Evolutionary conservation across 352 stramenopile genomes (phyloP), one percentile per base, ranked within the genome.

Genomic region (Globisporangium polare): DNA sequence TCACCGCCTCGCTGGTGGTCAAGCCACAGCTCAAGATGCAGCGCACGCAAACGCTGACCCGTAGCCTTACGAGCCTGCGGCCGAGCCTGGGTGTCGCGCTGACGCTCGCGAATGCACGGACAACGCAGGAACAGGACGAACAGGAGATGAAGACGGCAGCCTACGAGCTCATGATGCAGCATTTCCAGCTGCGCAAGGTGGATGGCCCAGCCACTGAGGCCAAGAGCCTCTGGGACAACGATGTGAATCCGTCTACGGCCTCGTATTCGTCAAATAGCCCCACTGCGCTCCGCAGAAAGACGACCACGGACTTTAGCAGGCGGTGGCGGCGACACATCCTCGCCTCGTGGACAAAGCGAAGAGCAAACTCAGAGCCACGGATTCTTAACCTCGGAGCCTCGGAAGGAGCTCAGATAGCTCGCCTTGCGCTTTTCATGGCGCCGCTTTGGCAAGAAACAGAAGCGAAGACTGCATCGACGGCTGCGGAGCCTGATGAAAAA

Each of bases 111-210:
- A 26, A 17, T 2, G 33, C 31, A 22, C 45, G 57, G 5, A 49
- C 57, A 18, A 17, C 13, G 22, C 46, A 22, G 20, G 24, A 46
- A 3, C 29, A 22, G 31, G 46, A 50, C 17, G 45, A 62, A 13
- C 45, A 49, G 4, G 45, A 62, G 24, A 55, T 46, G 31, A 62
- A 55, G 13, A 50, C 33, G 1, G 33, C 22, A 20, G 33, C 31
- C 31, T 55, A 62, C 57, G 59, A 58, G 35, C 12, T 58, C 12
- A 65, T 65, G 49, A 65, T 65, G 59, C 49, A 65, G 39, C 59
- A 43, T 7, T 65, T 59, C 50, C 39, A 65, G 49, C 20, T 65
- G 9, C 59, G 50, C 18, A 58, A 52, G n/a, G 49, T 65, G 22
- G 37, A 59, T 26, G 49, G 31, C 9, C 31, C 9, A 31, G 31